phyloP scores from a whole-genome alignment of 2,329 filamentous ascomycete species.

The Laburnicola sp. region DNA sequence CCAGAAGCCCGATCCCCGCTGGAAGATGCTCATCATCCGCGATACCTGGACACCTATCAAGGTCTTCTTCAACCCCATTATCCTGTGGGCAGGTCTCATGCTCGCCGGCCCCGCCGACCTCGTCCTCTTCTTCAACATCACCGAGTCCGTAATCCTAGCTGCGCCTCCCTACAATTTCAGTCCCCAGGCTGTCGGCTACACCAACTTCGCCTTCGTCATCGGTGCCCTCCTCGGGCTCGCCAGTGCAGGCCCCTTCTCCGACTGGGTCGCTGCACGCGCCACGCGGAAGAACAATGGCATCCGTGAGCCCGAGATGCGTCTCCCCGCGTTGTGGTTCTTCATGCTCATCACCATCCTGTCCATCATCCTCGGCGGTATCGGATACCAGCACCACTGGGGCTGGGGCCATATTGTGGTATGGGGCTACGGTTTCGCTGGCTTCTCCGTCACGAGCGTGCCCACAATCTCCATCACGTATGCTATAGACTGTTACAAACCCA shows the following conservation, averaged over 20 bases:
- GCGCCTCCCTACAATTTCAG: constrained; percentile 52
- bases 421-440: constrained; percentile 51
- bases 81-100: constrained; percentile 42
- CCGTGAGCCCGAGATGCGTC: constrained; percentile 61
- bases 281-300: constrained; percentile 59
- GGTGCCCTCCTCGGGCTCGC: constrained; percentile 58
- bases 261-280: constrained; percentile 60
- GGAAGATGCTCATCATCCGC: constrained; percentile 47
- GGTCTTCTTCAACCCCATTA: constrained; percentile 52
- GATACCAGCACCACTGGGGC: constrained; percentile 53
- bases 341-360: constrained; percentile 55
- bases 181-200: constrained; percentile 52
- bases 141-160: constrained; percentile 52
- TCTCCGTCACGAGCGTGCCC: constrained; percentile 48
- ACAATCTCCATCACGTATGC: constrained; percentile 51
- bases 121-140: constrained; percentile 55
- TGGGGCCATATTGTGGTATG: constrained; percentile 55
- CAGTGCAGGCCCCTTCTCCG: constrained; percentile 59
- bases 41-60: constrained; percentile 47
- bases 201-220: constrained; percentile 52
- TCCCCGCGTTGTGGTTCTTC: constrained; percentile 52
- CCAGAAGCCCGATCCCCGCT: constrained; percentile 43
- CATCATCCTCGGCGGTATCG: constrained; percentile 52
- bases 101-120: constrained; percentile 43
- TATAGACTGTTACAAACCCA: constrained; percentile 53